Conservation (phyloP, 1,139 yeast genomes). For the Candida sojae region DNA sequence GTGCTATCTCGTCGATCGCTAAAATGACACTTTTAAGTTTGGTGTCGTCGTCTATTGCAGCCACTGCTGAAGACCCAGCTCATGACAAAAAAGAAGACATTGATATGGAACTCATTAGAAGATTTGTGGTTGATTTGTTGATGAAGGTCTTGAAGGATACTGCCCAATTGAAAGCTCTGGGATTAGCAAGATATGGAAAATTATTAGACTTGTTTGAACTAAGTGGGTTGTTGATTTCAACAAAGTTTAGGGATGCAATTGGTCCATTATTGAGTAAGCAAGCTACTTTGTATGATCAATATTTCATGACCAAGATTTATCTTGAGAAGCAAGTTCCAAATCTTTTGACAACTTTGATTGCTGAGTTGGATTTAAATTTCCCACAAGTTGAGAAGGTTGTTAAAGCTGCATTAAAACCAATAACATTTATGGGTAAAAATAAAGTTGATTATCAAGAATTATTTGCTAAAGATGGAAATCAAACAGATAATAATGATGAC, state of each 20-base stretch:
- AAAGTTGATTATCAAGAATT: constrained; percentile 59
- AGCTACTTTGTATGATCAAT: constrained; percentile 58
- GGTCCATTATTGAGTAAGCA: constrained; percentile 48
- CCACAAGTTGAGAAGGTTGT: constrained; percentile 65
- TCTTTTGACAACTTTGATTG: constrained; percentile 56
- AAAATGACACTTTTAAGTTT: constrained; percentile 60
- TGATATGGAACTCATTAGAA: constrained; percentile 71
- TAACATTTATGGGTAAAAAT: constrained; percentile 62
- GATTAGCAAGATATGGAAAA: constrained; percentile 48
- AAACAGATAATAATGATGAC: constrained; percentile 44
- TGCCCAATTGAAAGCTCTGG: constrained; percentile 23
- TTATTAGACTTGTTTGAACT: constrained; percentile 60
- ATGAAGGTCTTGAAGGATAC: constrained; percentile 62
- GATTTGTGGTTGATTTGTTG: constrained; percentile 72
- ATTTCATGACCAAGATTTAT: constrained; percentile 61
- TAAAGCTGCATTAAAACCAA: constrained; percentile 57
- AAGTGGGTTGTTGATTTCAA: constrained; percentile 42
- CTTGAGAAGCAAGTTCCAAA: constrained; percentile 66
- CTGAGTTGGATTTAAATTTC: constrained; percentile 69
- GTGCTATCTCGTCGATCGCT: constrained; percentile 52
- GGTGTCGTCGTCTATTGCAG: constrained; percentile 52
- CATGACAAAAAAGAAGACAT: constrained; percentile 59
- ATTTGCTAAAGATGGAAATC: constrained; percentile 40
- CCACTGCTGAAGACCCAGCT: constrained; percentile 35
- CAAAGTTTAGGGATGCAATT: constrained; percentile 44